Base-by-base conservation (phyloP, 306 rosid species). In the Cicer pinnatifidum region DNA sequence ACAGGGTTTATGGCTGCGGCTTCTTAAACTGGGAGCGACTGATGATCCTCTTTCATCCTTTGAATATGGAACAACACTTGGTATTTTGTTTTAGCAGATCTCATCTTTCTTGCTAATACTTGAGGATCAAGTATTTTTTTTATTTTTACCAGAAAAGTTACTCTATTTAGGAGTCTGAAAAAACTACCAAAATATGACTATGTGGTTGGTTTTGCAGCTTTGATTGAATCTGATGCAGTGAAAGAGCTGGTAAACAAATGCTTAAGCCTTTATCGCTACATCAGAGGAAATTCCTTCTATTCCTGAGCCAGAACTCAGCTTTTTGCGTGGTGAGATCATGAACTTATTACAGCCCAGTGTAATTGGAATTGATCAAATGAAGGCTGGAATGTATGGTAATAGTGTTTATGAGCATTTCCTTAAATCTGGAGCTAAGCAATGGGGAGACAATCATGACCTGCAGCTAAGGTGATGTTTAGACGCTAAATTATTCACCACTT, bases 21-120 rank as follows among this genome's bases (percentile, higher is more conserved):
- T 94, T 80, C 95, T 94, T 82, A 88, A 86, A 85, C 77, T 94
- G 87, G 97, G 90, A 80, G 83, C 99, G 38, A 94, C 96, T 15
- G 99, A 91, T 58, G 97, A 94, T 88, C 97, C 99, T 75, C 97
- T 94, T 84, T 88, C 97, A 20, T 94, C 99, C 72, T 94, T 91
- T 84, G 99, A 94, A 85, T 94, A 94, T 82, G 99, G 99, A 83
- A 94, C 99, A 79, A 94, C 91, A 83, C 95, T 94, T 15, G 99
- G 97, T 94, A 91, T 40, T 66, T 6, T 58, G 8, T 75, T 65
- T 13, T 79, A 15, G 45, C 62, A 63, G n/a, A 81, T 64, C 69
- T 78, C 57, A 67, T 28, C 16, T 41, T 69, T 80, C 80, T 80
- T 78, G 41, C 70, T 48, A 72, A 16, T 45, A 61, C 40, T 65